Evolutionary conservation across 148 eudicot genomes (phyloP), one percentile per base, ranked within the genome.

Genomic region (Vaccinium vitisidaea): DNA sequence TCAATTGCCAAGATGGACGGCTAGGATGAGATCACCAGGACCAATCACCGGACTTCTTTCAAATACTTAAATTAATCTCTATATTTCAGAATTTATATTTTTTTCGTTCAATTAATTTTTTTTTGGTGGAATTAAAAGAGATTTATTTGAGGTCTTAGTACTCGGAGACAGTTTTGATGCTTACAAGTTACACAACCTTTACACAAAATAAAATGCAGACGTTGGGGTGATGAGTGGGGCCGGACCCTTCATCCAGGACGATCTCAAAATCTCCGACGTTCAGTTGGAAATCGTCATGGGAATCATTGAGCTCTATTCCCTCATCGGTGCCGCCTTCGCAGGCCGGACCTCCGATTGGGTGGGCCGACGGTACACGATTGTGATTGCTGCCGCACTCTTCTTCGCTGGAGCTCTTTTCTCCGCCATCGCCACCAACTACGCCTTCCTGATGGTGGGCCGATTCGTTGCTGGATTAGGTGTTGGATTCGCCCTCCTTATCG

Each of bases 341-440:
- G 89, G 89, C 80, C 48, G 87, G 8, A 85, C 89, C 39, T 85
- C 89, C 12, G 89, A 88, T 39, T 85, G 86, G 87, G 79, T 76
- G 55, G 53, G 55, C 55, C 79, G 79, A 21, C 43, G 43, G 43
- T 53, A 53, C 63, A 54, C 81, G 46, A 53, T 54, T 23, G 63
- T 79, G 63, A 12, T 53, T 13, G 63, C 81, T 10, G 81, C 65
- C 2, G 25, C 6, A 18, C 4, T 79, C 63, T 79, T 54, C 48
- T 27, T 54, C 6, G 63, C 11, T 8, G 81, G 63, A 25, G 81
- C 61, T 1, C 23, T 79, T 14, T 2, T 53, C 11, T 23, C 54
- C 11, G 46, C 21, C 43, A 12, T 79, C 11, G 81, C 81, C 65
- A 52, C 81, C 81, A 79, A 79, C n/a, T 79, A 79, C 63, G 63